A percentile compares a stretch with the other conserved stretches of the same genome.
These are phyloP conservation scores for Lophiotrema nucula DNA, from an alignment of 495 filamentous ascomycete species.

Conservation along the genomic window DNA sequence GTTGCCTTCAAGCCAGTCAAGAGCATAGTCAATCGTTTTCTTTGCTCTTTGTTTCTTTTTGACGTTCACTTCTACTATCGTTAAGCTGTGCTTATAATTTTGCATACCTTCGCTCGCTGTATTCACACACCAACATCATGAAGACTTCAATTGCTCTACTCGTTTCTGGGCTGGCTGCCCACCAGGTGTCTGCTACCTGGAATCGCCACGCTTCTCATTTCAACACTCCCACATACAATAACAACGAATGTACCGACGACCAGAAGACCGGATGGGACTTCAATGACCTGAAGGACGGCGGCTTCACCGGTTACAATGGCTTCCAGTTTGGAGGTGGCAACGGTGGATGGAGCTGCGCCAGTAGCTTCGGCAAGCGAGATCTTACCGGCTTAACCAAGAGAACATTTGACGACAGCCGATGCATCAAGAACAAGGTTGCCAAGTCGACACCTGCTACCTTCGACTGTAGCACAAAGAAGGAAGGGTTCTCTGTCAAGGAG, in stretches of 20 bases:
- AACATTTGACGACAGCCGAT: slow-evolving; percentile 57
- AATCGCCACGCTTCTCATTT: slow-evolving; percentile 55
- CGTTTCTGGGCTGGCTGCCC: slow-evolving; percentile 57
- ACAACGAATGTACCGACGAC: slow-evolving; percentile 70
- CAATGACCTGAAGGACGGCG: slow-evolving; percentile 58
- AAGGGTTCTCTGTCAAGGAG: slow-evolving; percentile 70
- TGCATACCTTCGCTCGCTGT: slow-evolving; percentile 27
- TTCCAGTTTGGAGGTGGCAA: slow-evolving; percentile 76
- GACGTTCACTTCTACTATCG: slow-evolving; percentile 25
- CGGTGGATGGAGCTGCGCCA: slow-evolving; percentile 64
- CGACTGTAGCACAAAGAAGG: slow-evolving; percentile 50
- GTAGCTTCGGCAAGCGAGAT: slow-evolving; percentile 52
- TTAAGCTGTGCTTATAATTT: slow-evolving; percentile 28
- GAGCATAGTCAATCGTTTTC: slow-evolving; percentile 36
- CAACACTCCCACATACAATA: slow-evolving; percentile 66
- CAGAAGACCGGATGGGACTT: slow-evolving; percentile 72
- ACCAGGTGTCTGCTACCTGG: slow-evolving; percentile 64
- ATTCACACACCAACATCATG: slow-evolving; percentile 27
- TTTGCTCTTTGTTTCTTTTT: slow-evolving; percentile 23
- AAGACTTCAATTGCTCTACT: slow-evolving; percentile 43
- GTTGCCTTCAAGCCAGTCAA: slow-evolving; percentile 8
- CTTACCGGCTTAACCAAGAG: slow-evolving; percentile 43
- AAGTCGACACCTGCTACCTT: slow-evolving; percentile 51
- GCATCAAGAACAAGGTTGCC: slow-evolving; percentile 59
- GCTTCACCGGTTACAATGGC: slow-evolving; percentile 65